Percentiles rank a stretch among this genome's conserved stretches.
phyloP scores from a whole-genome alignment of 257 asterid species.

The Solanum neorickii region DNA sequence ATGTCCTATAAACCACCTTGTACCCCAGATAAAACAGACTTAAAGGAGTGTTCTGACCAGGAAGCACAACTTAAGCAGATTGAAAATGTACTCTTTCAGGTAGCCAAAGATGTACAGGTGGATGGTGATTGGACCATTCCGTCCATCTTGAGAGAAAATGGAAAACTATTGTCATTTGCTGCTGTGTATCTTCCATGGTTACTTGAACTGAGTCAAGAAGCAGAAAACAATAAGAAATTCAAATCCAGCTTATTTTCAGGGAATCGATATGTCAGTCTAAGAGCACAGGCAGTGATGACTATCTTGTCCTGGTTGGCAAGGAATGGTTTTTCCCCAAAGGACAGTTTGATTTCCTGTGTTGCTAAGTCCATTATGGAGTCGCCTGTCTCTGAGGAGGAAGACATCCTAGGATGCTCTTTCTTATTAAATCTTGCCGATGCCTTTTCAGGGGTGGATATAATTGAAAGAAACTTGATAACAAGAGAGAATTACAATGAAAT shows the following conservation, averaged over 20 bases:
- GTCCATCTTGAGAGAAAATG: slow-evolving; percentile 49
- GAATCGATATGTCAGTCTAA: slow-evolving; percentile 39
- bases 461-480: slow-evolving; percentile 62
- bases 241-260: slow-evolving; percentile 29
- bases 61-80: slow-evolving; percentile 34
- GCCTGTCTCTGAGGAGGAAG: slow-evolving; percentile 79
- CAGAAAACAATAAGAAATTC: slow-evolving; percentile 33
- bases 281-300: slow-evolving; percentile 56
- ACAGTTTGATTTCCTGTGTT: slow-evolving; percentile 62
- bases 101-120: not conserved
- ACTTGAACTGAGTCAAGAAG: slow-evolving; percentile 48
- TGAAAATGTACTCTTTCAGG: slow-evolving; percentile 37
- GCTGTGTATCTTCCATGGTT: slow-evolving; percentile 76
- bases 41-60: slow-evolving; percentile 24
- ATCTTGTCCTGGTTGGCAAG: slow-evolving; percentile 77
- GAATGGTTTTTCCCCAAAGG: slow-evolving; percentile 68
- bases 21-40: slow-evolving; percentile 11
- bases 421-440: slow-evolving; percentile 80
- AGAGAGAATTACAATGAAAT: slow-evolving; percentile 63
- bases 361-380: slow-evolving; percentile 82
- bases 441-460: slow-evolving; percentile 49
- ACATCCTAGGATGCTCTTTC: slow-evolving; percentile 69
- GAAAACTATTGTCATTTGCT: slow-evolving; percentile 60
- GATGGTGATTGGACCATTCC: slow-evolving; percentile 7
- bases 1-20: slow-evolving; percentile 13